Base-by-base conservation (phyloP, 2,329 filamentous ascomycete species). In the Alternaria brassicicola region DNA sequence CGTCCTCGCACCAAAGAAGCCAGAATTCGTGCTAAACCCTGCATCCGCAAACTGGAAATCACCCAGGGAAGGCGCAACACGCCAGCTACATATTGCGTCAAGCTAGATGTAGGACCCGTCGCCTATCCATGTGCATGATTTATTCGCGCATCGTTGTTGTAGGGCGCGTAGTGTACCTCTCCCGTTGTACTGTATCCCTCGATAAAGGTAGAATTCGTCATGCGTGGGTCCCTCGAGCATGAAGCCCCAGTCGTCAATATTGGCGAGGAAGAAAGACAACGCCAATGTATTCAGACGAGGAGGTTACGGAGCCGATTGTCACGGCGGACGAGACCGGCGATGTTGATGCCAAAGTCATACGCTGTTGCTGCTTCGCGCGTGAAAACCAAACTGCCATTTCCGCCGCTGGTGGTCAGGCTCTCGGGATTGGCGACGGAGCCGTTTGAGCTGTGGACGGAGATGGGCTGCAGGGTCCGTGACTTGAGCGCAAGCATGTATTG, bases 191-290 rank as follows among this genome's bases (percentile, higher is more conserved):
- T 71, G 52, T 83, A 84, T 0, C 83, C 83, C 64, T 85, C 83
- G 52, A 83, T 81, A 49, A 84, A 84, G 0, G 82, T 83, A 0
- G 76, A 79, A 45, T 84, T 82, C 2, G 83, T 85, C 81, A 84
- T 84, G 33, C 81, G 76, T 0, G 81, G 78, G 53, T 84, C 80
- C 80, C 15, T 84, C 76, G 5, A 86, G 78, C 83, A 86, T 85
- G 63, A 83, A 86, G 0, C 80, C 83, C 83, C 83, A 86, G 1
- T 71, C 63, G 53, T 83, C 80, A 13, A 84, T 76, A 48, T 75
- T 77, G 15, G 65, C 66, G 26, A 82, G 61, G 0, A 80, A 78
- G 64, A 78, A 83, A 26, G 76, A 67, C 0, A 84, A 81, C 67
- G 47, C 79, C 79, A 41, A 81, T 79, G 62, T 73, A 78, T 47